Evolutionary conservation across 257 asterid genomes (phyloP).

Genomic region (Penstemon davidsonii): DNA sequence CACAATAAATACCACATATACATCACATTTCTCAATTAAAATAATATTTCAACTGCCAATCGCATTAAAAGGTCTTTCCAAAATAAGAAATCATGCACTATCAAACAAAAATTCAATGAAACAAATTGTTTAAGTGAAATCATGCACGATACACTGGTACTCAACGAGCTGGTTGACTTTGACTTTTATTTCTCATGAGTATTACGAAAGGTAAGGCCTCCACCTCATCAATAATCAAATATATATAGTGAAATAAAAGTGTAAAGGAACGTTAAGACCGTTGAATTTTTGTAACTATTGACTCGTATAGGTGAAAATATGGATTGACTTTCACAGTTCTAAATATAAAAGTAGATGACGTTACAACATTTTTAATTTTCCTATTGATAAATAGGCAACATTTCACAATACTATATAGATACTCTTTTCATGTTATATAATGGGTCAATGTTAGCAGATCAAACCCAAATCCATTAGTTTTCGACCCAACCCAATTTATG

Average conservation of each 20-base stretch:
- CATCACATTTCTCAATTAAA: too few relatives aligned
- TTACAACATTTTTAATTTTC: not conserved
- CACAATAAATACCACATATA: too few relatives aligned
- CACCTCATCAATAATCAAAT: not conserved
- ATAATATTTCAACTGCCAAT: too few relatives aligned
- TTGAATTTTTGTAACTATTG: constrained; percentile 13
- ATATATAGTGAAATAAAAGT: not conserved
- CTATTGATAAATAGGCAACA: not conserved
- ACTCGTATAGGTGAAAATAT: constrained; percentile 11
- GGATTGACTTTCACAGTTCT: constrained; percentile 30
- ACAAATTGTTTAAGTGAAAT: not conserved
- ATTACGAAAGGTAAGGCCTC: not conserved
- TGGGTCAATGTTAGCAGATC: too few relatives aligned
- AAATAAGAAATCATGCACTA: not conserved
- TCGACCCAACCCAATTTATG: too few relatives aligned
- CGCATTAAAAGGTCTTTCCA: too few relatives aligned
- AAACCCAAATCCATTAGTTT: too few relatives aligned
- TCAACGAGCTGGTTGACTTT: not conserved
- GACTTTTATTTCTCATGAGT: not conserved
- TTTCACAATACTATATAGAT: too few relatives aligned
- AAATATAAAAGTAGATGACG: not conserved
- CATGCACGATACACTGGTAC: not conserved
- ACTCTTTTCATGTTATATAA: too few relatives aligned
- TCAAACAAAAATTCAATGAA: not conserved
- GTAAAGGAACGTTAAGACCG: constrained; percentile 20